phyloP scores from a whole-genome alignment of 2,329 filamentous ascomycete species.

The Phialophora tarda region DNA sequence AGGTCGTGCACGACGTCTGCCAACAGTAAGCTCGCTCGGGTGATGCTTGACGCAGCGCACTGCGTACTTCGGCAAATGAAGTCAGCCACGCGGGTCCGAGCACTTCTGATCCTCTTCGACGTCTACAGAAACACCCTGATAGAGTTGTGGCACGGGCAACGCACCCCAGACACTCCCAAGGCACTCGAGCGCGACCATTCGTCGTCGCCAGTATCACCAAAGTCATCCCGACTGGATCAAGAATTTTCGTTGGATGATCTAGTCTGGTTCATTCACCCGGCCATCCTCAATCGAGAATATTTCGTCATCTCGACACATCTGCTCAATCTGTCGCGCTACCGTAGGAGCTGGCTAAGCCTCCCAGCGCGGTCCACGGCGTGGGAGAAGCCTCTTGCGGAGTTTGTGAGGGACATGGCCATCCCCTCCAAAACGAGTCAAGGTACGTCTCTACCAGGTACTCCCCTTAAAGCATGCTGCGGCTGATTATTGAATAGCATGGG shows the following conservation, averaged over 20 bases:
- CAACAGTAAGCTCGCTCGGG: background rate
- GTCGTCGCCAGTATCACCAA: background rate
- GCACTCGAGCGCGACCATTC: background rate
- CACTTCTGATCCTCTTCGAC: slow-evolving; percentile 5
- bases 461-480: background rate
- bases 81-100: background rate
- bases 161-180: background rate
- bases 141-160: slow-evolving; percentile 1
- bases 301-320: background rate
- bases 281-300: slow-evolving; percentile 9
- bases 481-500: background rate
- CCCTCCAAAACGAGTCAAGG: slow-evolving; percentile 8
- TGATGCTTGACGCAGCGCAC: slow-evolving; percentile 8
- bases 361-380: slow-evolving; percentile 1
- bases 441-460: background rate
- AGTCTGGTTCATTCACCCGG: background rate
- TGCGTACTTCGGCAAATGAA: background rate
- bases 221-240: background rate
- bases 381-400: slow-evolving; percentile 6
- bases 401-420: slow-evolving; percentile 1
- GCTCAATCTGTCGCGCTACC: background rate
- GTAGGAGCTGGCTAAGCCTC: background rate
- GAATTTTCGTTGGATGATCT: slow-evolving; percentile 8
- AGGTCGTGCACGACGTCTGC: slow-evolving; percentile 5
- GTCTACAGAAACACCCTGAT: slow-evolving; percentile 7